Percentiles rank a stretch among this genome's conserved stretches.
These are phyloP conservation scores for Linderniella brevidens DNA, from an alignment of 257 asterid species.

Conservation along the genomic window DNA sequence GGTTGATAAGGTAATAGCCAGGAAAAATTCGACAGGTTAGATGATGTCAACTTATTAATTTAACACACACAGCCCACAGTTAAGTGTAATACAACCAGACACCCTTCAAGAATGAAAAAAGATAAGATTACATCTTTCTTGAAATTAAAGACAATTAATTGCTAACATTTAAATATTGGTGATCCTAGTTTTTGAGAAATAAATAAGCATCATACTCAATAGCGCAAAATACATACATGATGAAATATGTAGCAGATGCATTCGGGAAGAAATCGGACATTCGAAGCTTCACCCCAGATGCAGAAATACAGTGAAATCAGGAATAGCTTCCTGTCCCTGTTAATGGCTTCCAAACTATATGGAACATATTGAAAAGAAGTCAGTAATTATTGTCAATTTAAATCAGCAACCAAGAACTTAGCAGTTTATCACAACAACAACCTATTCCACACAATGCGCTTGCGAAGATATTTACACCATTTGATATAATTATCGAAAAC, in stretches of 20 bases:
- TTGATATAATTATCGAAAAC: slow-evolving; percentile 92
- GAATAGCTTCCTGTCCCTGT: slow-evolving; percentile 80
- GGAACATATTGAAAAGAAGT: slow-evolving; percentile 12
- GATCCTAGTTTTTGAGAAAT: slow-evolving; percentile 4
- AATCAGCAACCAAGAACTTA: slow-evolving; percentile 1
- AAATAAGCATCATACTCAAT: slow-evolving; percentile 5
- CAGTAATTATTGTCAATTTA: slow-evolving; percentile 6
- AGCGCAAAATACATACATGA: slow-evolving; percentile 39
- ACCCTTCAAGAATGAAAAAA: no score
- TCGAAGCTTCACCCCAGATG: slow-evolving; percentile 99
- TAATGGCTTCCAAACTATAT: slow-evolving; percentile 80
- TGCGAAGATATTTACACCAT: slow-evolving; percentile 90
- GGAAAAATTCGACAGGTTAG: no score
- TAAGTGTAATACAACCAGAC: no score
- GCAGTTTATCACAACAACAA: slow-evolving; percentile 17
- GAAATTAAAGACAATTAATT: no score
- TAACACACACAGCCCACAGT: no score
- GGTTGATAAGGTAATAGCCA: no score
- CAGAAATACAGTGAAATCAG: slow-evolving; percentile 67
- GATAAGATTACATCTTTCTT: no score
- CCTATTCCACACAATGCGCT: slow-evolving; percentile 84
- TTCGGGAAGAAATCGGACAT: slow-evolving; percentile 92
- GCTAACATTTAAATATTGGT: not conserved
- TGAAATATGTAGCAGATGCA: slow-evolving; percentile 95
- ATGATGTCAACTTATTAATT: no score